Conservation (phyloP, 495 filamentous ascomycete species). For the Hyaloscypha bicolor region DNA sequence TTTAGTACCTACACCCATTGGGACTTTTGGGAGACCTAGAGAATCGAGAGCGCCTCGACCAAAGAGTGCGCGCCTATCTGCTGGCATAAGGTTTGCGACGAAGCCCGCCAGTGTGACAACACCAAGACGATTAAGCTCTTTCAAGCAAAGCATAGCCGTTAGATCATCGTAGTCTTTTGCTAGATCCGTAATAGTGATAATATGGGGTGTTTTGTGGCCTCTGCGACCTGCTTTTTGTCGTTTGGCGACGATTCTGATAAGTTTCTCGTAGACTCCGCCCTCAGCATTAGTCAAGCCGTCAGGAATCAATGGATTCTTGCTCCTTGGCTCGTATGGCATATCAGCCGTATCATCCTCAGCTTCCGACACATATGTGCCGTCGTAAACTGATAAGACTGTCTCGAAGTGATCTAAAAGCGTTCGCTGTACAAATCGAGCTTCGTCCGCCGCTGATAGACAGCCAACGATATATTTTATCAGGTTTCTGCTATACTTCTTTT, state of each 20-base stretch:
- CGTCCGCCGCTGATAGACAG: constrained; percentile 9
- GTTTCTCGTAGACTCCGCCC: constrained; percentile 18
- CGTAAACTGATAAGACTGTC: constrained; percentile 7
- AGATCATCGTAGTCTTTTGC: constrained; percentile 31
- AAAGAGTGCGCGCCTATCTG: constrained; percentile 16
- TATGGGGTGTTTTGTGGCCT: constrained; percentile 9
- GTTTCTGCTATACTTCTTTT: constrained; percentile 11
- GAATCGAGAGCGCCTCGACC: constrained; percentile 30
- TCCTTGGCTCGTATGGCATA: neutral
- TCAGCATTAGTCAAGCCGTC: constrained; percentile 20
- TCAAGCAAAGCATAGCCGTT: constrained; percentile 22
- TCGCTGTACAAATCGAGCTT: neutral
- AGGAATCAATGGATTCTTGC: constrained; percentile 14
- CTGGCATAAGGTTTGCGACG: constrained; percentile 29
- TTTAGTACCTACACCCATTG: constrained; percentile 23
- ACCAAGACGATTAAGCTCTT: constrained; percentile 29
- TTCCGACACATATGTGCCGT: constrained; percentile 1
- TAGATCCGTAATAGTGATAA: constrained; percentile 30
- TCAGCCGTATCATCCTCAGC: constrained; percentile 4
- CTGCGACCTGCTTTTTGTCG: neutral
- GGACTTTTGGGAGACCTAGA: constrained; percentile 20
- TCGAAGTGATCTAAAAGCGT: constrained; percentile 17
- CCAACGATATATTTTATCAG: constrained; percentile 14
- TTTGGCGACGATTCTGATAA: constrained; percentile 10
- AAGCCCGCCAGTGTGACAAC: constrained; percentile 25